Evolutionary conservation across 1,139 yeast species (phyloP).

Genomic region (Scheffersomyces stambukii): DNA sequence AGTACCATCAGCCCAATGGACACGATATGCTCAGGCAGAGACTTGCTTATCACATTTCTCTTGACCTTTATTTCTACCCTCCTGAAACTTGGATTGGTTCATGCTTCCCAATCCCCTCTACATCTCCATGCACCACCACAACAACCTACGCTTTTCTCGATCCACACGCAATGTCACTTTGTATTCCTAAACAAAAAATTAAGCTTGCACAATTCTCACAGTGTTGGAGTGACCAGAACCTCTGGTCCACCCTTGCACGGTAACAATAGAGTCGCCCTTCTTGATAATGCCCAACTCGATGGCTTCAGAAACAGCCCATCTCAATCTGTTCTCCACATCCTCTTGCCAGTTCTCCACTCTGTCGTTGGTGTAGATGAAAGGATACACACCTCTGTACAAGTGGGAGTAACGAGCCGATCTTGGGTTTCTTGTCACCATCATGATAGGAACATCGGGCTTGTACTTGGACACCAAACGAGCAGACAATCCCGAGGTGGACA

Average conservation of each 20-base stretch:
- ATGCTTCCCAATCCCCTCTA: no score
- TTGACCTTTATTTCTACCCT: no score
- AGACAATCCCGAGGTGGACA: conserved; percentile 92
- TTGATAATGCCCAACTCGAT: conserved; percentile 78
- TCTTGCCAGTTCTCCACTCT: conserved; percentile 86
- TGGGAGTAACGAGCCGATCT: conserved; percentile 93
- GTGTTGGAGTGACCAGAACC: conserved; percentile 99
- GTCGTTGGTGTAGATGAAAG: conserved; percentile 74
- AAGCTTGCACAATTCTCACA: conserved; percentile 66
- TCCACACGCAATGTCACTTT: no score
- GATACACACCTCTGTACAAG: conserved; percentile 97
- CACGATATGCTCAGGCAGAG: no score
- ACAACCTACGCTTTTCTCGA: no score
- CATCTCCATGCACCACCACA: no score
- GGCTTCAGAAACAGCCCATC: conserved; percentile 92
- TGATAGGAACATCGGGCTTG: conserved; percentile 95
- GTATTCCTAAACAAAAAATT: no score
- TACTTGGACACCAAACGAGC: conserved; percentile 96
- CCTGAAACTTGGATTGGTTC: no score
- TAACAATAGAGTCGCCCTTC: conserved; percentile 87
- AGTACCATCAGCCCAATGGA: no score
- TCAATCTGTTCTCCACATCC: conserved; percentile 93
- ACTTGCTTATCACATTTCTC: no score
- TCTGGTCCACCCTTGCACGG: conserved; percentile 98
- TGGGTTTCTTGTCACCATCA: conserved; percentile 96